Conservation (phyloP, 495 filamentous ascomycete genomes). For the Parathielavia hyrcaniae region DNA sequence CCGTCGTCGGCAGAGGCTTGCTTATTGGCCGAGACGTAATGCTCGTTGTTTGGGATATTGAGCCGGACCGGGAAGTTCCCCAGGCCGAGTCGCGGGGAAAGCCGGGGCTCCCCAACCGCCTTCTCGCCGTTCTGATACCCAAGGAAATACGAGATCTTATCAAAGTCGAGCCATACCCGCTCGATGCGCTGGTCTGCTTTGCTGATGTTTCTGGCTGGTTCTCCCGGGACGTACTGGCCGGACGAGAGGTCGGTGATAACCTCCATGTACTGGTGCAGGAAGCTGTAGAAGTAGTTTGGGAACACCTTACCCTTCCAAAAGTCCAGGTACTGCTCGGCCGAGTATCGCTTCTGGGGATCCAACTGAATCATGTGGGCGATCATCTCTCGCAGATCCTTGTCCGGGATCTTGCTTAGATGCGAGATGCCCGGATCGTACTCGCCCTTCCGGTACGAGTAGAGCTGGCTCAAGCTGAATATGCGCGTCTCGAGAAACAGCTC, state of each 20-base stretch:
- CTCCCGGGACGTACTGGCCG: constrained; percentile 58
- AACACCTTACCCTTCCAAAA: constrained; percentile 90
- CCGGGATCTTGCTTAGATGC: constrained; percentile 78
- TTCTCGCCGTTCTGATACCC: constrained; percentile 54
- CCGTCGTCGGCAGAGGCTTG: constrained; percentile 67
- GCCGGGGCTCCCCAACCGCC: constrained; percentile 27
- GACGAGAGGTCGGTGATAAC: constrained; percentile 90
- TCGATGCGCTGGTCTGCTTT: constrained; percentile 92
- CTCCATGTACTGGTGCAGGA: constrained; percentile 95
- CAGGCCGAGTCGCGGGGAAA: constrained; percentile 42
- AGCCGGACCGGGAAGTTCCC: constrained; percentile 68
- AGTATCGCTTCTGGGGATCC: constrained; percentile 83
- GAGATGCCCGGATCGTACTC: constrained; percentile 83
- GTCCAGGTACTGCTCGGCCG: constrained; percentile 89
- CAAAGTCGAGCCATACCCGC: constrained; percentile 86
- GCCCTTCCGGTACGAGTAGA: constrained; percentile 86
- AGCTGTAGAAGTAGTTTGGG: constrained; percentile 92
- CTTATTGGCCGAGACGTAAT: constrained; percentile 46
- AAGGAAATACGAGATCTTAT: constrained; percentile 93
- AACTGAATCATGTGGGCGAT: constrained; percentile 92
- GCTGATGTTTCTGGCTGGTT: constrained; percentile 58
- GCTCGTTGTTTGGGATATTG: constrained; percentile 79
- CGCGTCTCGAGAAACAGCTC: constrained; percentile 94
- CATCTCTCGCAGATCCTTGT: constrained; percentile 78
- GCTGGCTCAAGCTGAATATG: constrained; percentile 85